phyloP scores from a whole-genome alignment of 2,329 filamentous ascomycete species.

The Xylariomycetidae sp. region DNA sequence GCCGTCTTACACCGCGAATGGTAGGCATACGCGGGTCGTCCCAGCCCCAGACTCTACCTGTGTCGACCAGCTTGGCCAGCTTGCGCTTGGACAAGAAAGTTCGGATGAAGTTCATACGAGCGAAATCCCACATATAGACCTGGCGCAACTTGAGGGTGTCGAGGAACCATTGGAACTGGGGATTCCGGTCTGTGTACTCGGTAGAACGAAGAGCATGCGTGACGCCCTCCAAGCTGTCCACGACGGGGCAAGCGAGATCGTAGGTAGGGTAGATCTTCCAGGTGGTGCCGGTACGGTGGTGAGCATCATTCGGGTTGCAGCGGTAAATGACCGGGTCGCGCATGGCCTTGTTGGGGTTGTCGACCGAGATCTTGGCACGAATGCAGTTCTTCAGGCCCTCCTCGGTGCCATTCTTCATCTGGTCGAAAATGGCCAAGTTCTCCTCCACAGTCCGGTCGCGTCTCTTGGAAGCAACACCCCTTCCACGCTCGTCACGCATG shows the following conservation, averaged over 20 bases:
- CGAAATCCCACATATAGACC: conserved; percentile 82
- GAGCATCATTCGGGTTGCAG: conserved; percentile 64
- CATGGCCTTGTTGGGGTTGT: conserved; percentile 92
- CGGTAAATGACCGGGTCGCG: conserved; percentile 96
- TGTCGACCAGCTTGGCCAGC: conserved; percentile 74
- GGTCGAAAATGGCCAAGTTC: conserved; percentile 77
- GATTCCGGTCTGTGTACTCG: conserved; percentile 82
- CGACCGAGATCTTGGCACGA: conserved; percentile 85
- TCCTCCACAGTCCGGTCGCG: conserved; percentile 77
- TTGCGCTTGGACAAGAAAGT: conserved; percentile 84
- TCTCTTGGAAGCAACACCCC: conserved; percentile 74
- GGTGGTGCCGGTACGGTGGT: conserved; percentile 71
- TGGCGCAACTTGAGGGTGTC: conserved; percentile 66
- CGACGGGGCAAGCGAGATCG: conserved; percentile 78
- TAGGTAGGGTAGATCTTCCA: conserved; percentile 89
- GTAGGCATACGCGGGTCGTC: conserved; percentile 85
- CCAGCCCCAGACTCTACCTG: conserved; percentile 74
- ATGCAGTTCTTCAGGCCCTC: conserved; percentile 85
- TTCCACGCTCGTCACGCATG: conserved; percentile 79
- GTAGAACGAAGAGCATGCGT: conserved; percentile 79
- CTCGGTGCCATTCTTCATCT: conserved; percentile 83
- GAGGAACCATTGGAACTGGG: conserved; percentile 82
- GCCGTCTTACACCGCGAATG: conserved; percentile 69
- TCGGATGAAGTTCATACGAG: conserved; percentile 75
- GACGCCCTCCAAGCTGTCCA: conserved; percentile 75